Base-by-base conservation (phyloP, 257 asterid species). In the Petrea volubilis region DNA sequence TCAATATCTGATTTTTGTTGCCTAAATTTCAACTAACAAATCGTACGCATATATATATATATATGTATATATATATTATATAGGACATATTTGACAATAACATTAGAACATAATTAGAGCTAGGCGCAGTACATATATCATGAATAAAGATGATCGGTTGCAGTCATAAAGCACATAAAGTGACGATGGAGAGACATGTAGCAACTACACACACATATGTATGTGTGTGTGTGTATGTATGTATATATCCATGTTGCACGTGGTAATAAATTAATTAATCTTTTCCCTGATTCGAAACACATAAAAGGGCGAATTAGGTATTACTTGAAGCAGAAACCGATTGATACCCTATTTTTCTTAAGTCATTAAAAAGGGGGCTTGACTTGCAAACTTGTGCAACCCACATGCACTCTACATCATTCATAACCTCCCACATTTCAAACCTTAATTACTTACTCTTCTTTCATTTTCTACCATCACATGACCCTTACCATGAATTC, bases 291-390 rank as follows among this genome's bases (percentile, higher is more conserved):
- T 41, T 61, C 20, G 28, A 1, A 14, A 24, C 13, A 46, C 56
- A 60, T 40, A 68, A 38, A 68, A 75, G 71, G 66, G 61, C 17
- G 43, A 61, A 72, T 75, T 75, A 52, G 80, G 80, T 69, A 61
- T 68, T 41, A 67, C 74, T 57, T 43, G 46, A 58, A 70, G 28
- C 31, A 67, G 51, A 75, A 68, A 60, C 28, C 23, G 74, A 60
- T 68, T 28, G 71, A 68, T 68, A 75, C 66, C 79, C 44, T 57
- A 75, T 60, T 68, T 38, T 57, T 59, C 68, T 29, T 15, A 58
- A 65, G 67, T 74, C 68, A 31, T 66, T 64, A 31, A 29, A 64
- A 64, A 36, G 50, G 57, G n/a, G 60, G 8, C 23, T 68, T 51
- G 75, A 68, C 75, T 68, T 63, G 51, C 60, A 68, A 57, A 2